Evolutionary conservation across 2,329 filamentous ascomycete species (phyloP).

Genomic region (Neopestalotiopsis rosae): DNA sequence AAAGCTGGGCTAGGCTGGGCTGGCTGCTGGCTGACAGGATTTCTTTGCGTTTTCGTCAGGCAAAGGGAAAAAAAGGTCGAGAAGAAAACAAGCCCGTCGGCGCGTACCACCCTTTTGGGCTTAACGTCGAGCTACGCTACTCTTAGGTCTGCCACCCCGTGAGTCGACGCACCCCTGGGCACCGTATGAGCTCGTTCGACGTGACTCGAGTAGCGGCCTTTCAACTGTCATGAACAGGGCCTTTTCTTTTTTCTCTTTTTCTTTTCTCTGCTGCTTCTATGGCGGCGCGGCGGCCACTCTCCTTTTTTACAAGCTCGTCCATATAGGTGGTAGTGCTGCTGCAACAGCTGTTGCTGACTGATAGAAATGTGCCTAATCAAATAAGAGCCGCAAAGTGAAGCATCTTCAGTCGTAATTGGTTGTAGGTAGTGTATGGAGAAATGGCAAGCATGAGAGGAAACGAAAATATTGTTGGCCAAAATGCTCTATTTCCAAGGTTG

Average conservation of each 20-base stretch:
- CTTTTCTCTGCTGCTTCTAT: background rate
- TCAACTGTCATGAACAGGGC: background rate
- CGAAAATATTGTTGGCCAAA: too few relatives aligned
- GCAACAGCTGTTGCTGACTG: background rate
- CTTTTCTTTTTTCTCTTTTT: too few relatives aligned
- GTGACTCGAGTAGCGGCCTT: slow-evolving; percentile 6
- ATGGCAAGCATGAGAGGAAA: too few relatives aligned
- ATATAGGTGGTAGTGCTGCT: background rate
- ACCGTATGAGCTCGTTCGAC: background rate
- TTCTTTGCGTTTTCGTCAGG: background rate
- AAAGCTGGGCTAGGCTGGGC: too few relatives aligned
- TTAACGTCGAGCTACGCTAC: slow-evolving; percentile 9
- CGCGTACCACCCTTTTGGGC: slow-evolving; percentile 17
- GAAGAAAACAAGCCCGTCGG: slow-evolving; percentile 12
- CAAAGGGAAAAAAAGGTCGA: background rate
- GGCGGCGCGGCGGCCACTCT: background rate
- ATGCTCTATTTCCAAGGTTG: too few relatives aligned
- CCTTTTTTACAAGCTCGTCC: background rate
- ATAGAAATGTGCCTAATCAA: background rate
- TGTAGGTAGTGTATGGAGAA: too few relatives aligned
- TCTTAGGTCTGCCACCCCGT: slow-evolving; percentile 7
- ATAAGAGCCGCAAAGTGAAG: background rate
- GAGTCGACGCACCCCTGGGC: slow-evolving; percentile 6
- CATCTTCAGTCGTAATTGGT: background rate
- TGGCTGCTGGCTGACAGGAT: slow-evolving; percentile 8